Evolutionary conservation across 75 land plant genomes (phyloP).

Genomic region (Selaginella moellendorffii): DNA sequence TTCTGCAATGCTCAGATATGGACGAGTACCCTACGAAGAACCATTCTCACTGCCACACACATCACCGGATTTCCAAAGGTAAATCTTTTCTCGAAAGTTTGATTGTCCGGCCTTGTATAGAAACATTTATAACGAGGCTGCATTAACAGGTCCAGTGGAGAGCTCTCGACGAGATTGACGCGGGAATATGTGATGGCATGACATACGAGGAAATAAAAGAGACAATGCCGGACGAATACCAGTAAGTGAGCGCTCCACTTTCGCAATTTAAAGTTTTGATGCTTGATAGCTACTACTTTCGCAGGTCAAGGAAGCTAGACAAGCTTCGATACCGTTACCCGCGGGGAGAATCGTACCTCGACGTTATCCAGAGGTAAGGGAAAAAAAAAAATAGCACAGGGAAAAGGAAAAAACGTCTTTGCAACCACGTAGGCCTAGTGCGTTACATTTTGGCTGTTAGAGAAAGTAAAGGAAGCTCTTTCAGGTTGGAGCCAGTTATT

Average conservation of each 20-base stretch:
- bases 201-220: conserved; percentile 92
- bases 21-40: conserved; percentile 95
- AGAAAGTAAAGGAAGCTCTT: no score
- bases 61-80: conserved; percentile 95
- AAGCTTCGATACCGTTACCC: conserved; percentile 92
- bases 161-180: conserved; percentile 93
- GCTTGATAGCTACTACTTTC: no score
- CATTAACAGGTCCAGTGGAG: conserved; percentile 92
- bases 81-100: neutral
- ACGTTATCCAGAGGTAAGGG: conserved; percentile 94
- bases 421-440: no score
- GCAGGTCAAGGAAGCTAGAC: conserved; percentile 81
- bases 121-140: neutral
- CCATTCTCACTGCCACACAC: conserved; percentile 68
- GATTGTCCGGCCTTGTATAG: neutral
- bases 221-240: conserved; percentile 95
- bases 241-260: conserved; percentile 50
- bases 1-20: conserved; percentile 80
- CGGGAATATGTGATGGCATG: conserved; percentile 99
- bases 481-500: conserved; percentile 95
- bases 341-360: conserved; percentile 96
- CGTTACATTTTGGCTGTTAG: no score
- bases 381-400: no score
- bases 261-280: no score
- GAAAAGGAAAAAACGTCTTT: no score